Evolutionary conservation across 805 yeast species (phyloP), one percentile per base, ranked within the genome.

Genomic region (Dipodascopsis uninucleata): DNA sequence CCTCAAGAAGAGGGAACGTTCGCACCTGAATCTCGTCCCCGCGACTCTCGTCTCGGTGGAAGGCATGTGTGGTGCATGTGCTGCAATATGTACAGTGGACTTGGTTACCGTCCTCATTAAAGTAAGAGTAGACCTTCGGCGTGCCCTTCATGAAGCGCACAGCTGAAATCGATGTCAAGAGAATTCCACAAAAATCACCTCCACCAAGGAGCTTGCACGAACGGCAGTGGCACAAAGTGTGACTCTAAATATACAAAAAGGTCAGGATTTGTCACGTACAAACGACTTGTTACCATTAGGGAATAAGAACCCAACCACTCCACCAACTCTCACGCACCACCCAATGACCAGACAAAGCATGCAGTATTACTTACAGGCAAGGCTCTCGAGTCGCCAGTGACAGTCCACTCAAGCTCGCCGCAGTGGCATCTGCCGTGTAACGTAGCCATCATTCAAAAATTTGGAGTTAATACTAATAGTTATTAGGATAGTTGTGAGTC

Each of bases 21-120:
- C 54, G 47, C 7, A 49, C 50, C 22, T 49, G 54, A 23, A 49
- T 28, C 29, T 49, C 54, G 41, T 49, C 54, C 10, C 54, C 54
- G 6, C 54, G 45, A 35, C 40, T 33, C 31, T 49, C 54, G 37
- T 49, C 45, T 24, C 54, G 51, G 28, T 49, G 54, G 28, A 42
- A 49, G 22, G 52, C 54, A 36, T 49, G 54, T 22, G 54, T 49
- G n/a, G 54, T 49, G 53, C 54, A 49, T 12, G 18, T 31, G 33
- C 45, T 38, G 48, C 54, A 49, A 39, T 42, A 49, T 2, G 54
- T 49, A 40, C 54, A 49, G 25, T 49, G 54, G 20, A 49, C 41
- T 9, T 33, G 32, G 34, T 34, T 14, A 20, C 49, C 46, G 12
- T 41, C 43, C 3, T 39, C 37, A 22, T 47, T 43, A 22, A 36